Evolutionary conservation across 2,329 filamentous ascomycete genomes (phyloP).

Genomic region (Fragosphaeria purpurea): DNA sequence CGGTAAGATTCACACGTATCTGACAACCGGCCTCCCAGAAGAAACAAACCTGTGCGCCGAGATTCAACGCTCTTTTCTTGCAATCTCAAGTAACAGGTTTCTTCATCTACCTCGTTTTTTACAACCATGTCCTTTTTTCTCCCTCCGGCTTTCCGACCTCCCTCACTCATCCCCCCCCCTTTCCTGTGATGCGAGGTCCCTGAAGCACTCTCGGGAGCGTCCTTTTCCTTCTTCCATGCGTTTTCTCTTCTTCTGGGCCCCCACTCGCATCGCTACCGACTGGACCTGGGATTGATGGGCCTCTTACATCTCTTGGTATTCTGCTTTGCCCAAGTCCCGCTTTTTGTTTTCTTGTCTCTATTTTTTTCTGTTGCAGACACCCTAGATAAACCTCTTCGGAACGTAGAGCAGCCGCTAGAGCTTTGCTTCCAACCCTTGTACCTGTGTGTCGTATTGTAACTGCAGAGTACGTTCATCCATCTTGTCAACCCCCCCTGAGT

Average conservation of each 20-base stretch:
- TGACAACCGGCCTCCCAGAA: background rate
- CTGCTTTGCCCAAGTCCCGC: background rate
- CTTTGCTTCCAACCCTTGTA: background rate
- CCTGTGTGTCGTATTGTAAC: background rate
- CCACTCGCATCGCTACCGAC: no score
- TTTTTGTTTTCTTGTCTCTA: background rate
- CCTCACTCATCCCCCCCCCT: no score
- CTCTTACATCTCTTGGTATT: no score
- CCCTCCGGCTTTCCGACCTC: background rate
- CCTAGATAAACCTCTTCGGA: constrained; percentile 1
- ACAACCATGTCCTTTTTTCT: background rate
- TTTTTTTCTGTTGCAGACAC: constrained; percentile 1
- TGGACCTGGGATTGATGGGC: background rate
- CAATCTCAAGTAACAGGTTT: background rate
- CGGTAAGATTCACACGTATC: no score
- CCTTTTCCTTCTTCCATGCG: background rate
- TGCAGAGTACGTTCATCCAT: no score
- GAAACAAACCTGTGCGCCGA: constrained; percentile 3
- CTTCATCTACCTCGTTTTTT: background rate
- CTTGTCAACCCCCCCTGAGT: background rate
- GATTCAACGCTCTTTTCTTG: background rate
- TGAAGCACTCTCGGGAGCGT: background rate
- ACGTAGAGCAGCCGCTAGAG: constrained; percentile 1
- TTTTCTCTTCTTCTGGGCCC: background rate
- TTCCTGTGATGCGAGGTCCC: no score